Evolutionary conservation across 176 grass and related monocot genomes (phyloP), one percentile per base, ranked within the genome.

Genomic region (Carex myosuroides): DNA sequence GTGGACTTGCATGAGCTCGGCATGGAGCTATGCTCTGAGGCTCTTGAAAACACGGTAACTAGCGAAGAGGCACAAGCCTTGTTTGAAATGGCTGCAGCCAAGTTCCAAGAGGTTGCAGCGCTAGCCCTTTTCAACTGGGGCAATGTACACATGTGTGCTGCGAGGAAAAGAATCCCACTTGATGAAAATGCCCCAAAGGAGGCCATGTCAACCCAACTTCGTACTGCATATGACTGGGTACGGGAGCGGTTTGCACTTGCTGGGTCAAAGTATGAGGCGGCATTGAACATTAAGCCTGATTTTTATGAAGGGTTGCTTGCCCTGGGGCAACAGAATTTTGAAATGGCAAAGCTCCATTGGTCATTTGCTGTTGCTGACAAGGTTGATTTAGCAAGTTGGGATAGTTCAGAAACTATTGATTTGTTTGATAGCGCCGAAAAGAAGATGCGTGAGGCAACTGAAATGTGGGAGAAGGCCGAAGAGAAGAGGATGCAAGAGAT

Each of bases 281-380:
- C 96, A 21, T 87, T 98, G 68, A 84, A 78, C 62, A 98, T 98
- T 87, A 98, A 98, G 70, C 88, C 93, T 13, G 96, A 98, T 68
- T 98, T 98, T 84, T 98, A 95, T 86, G 96, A 98, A 84, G 96
- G 96, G 17, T 86, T 98, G 85, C 91, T 98, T 91, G 96, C 96
- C 87, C 89, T 95, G 83, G 96, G 96, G 32, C 93, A 98, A 87
- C 96, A 98, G 66, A 85, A 98, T 86, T 98, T 98, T 54, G 96
- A 98, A 86, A 95, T 89, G 26, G 93, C 96, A 79, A 98, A 98
- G 80, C 88, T 95, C 80, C 93, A 95, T 86, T 98, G 96, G 96
- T 98, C 96, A 1, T 98, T 90, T 89, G 93, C 88, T 72, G 70
- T 98, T 39, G 96, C 96, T 83, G 90, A 90, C 64, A 98, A 98